Base-by-base conservation (phyloP, 176 grass and related monocot genomes). In the Aegilops tauschii region DNA sequence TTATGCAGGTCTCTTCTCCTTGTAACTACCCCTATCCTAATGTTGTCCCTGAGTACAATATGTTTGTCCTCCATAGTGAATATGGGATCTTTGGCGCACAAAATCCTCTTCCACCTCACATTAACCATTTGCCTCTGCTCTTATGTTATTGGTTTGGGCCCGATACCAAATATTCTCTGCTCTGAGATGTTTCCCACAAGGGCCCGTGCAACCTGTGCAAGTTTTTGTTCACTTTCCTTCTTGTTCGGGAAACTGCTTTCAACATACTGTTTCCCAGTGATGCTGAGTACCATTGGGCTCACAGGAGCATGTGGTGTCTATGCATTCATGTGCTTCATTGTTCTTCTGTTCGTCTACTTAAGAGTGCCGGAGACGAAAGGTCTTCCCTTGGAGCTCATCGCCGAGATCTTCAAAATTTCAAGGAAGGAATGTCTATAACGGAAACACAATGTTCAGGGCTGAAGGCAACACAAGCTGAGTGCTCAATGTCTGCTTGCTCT, bases 111-210 rank as follows among this genome's bases (percentile, higher is more conserved):
- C 65, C 89, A 94, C 5, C 67, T 79, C 9, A 83, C 87, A 67
- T 77, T 95, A 56, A 90, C 91, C 28, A 47, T 92, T 68, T 95
- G 92, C 69, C 92, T 95, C 90, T 95, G 91, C 84, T 93, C 91
- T 11, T 98, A 95, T 21, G 96, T 98, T 9, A 21, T 94, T 68
- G 96, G 93, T 80, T 87, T 95, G 42, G 93, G 93, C 2, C 91
- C 93, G 0, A 74, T 98, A 70, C 96, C 96, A 32, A 98, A 92
- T 79, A 92, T 98, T 59, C 90, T 98, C 29, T 98, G 96, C 30
- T 91, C 96, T 0, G 93, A 98, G 78, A 93, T 98, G 54, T 98
- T 98, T 45, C 93, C 96, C n/a, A 98, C 96, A 8, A 87, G 90
- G 42, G 96, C 92, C 44, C 93, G 96, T 50, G 96, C 91, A 67